phyloP scores from a whole-genome alignment of 2,329 filamentous ascomycete species.

The Aspergillus sp. region DNA sequence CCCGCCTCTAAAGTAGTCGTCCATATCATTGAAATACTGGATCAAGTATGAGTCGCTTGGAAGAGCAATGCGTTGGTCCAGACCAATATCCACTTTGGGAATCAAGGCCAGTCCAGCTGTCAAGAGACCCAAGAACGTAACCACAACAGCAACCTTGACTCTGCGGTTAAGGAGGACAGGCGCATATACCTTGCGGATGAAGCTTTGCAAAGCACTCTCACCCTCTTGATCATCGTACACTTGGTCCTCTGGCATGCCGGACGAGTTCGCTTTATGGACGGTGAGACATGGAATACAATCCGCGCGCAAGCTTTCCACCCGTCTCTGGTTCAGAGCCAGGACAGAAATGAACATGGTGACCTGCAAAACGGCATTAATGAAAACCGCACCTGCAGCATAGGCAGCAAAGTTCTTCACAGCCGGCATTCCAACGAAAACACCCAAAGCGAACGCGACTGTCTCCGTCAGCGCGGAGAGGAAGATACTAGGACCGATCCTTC shows the following conservation, averaged over 20 bases:
- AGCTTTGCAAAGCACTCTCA: constrained; percentile 72
- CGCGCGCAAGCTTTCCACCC: constrained; percentile 78
- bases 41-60: constrained; percentile 92
- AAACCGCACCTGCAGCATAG: constrained; percentile 89
- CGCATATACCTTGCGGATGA: constrained; percentile 86
- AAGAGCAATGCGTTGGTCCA: constrained; percentile 91
- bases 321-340: constrained; percentile 78
- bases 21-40: constrained; percentile 91
- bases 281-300: constrained; percentile 89
- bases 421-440: constrained; percentile 93
- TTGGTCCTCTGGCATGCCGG: constrained; percentile 54
- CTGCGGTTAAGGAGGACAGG: constrained; percentile 71
- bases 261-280: constrained; percentile 64
- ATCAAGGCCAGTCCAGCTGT: constrained; percentile 76
- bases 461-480: constrained; percentile 91
- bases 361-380: constrained; percentile 94
- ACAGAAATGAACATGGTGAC: constrained; percentile 96
- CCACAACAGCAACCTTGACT: constrained; percentile 66
- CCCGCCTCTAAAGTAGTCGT: constrained; percentile 81
- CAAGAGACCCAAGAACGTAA: constrained; percentile 79
- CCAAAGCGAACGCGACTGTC: constrained; percentile 85
- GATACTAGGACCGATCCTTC: constrained; percentile 94
- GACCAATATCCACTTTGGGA: constrained; percentile 73
- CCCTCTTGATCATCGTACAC: constrained; percentile 65
- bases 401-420: constrained; percentile 95